Percentiles rank a stretch among this genome's conserved stretches.
phyloP scores from a whole-genome alignment of 1,139 yeast genomes.

The Sugiyamaella japonica region DNA sequence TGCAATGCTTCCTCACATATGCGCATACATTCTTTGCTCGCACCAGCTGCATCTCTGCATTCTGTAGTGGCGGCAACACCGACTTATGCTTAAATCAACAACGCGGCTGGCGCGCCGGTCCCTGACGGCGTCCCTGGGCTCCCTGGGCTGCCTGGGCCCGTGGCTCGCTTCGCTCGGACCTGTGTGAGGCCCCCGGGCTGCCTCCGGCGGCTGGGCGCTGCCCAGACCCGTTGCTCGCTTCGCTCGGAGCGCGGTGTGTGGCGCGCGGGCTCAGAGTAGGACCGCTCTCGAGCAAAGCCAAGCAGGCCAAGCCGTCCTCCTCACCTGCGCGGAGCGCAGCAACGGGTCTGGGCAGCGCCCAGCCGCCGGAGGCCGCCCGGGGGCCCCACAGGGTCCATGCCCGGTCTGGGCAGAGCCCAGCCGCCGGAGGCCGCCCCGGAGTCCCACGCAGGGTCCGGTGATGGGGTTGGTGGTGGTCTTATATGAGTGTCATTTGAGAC shows the following conservation, averaged over 20 bases:
- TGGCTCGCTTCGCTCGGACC: no score
- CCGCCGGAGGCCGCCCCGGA: background rate
- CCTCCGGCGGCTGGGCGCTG: no score
- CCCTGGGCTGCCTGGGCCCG: background rate
- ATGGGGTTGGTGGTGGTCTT: no score
- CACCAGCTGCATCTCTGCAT: background rate
- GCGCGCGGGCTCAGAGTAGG: no score
- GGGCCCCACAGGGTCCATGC: no score
- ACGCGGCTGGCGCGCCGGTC: background rate
- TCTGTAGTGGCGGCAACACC: constrained; percentile 3
- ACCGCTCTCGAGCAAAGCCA: background rate
- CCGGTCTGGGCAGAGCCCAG: background rate
- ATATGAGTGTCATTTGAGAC: no score
- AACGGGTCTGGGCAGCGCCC: background rate
- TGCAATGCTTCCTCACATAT: no score
- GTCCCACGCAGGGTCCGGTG: no score
- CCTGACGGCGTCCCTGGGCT: background rate
- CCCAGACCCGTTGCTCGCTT: background rate
- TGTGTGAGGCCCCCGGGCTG: no score
- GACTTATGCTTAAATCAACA: no score
- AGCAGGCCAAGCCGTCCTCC: background rate
- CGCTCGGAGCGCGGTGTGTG: background rate
- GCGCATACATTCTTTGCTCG: constrained; percentile 1
- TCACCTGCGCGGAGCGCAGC: background rate
- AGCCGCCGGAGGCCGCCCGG: background rate